Base-by-base conservation (phyloP, 2,329 filamentous ascomycete genomes). In the Cercospora sojina region DNA sequence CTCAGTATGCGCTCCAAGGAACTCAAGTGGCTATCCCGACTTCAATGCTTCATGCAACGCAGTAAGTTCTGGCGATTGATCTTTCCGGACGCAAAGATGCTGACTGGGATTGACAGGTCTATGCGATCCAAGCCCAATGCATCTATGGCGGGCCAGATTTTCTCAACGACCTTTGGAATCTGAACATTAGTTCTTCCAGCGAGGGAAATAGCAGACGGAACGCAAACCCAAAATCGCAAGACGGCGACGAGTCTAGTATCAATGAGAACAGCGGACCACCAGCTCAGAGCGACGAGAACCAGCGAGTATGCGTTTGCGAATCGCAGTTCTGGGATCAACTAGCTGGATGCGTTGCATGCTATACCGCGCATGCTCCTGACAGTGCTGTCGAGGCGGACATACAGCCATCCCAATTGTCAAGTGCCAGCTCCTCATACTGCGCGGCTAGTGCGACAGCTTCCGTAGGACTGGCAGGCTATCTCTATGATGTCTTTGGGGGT, bases 281-380 rank as follows among this genome's bases (percentile, higher is more conserved):
- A 9, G 49, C 32, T 49, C 70, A 69, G n/a, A 64, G 63, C 25
- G 68, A 70, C 67, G 66, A 65, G n/a, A 72, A 70, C n/a, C 72
- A 75, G 53, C 70, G 71, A 18, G 64, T 67, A 23, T 76, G 74
- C 58, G 43, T 75, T 56, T 76, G 74, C 69, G 62, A 73, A 53
- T 70, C 66, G 16, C 71, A 74, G 31, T 74, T 73, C 62, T 72
- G 69, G 65, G 64, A 66, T 32, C 60, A 63, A n/a, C 47, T 64
- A 10, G 20, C 23, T 3, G 74, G 70, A n/a, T 74, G 74, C 64
- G 38, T 59, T 6, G 67, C 68, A 16, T 75, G 74, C 66, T 73
- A 69, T 58, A 59, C 64, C 2, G 68, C 64, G 3, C 74, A 76
- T 61, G 73, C 73, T 18, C 71, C 72, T 1, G 70, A 67, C n/a